Evolutionary conservation across 164 flowering plant species (phyloP), one percentile per base, ranked within the genome.

Genomic region (Magnolia officinalis): DNA sequence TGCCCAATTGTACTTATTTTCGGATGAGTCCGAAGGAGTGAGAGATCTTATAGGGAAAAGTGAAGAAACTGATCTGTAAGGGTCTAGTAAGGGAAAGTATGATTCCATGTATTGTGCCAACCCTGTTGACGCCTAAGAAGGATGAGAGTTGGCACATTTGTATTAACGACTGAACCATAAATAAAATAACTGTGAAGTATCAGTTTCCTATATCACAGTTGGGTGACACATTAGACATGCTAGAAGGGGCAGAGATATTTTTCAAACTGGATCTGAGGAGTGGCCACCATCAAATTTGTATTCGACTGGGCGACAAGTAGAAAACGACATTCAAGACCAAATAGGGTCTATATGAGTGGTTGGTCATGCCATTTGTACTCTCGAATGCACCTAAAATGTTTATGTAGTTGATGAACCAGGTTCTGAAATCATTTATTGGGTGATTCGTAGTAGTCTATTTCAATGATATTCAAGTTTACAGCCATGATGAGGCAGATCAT

Each of bases 341-440:
- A 7, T 4, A n/a, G 51, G 45, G 73, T 21, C 26, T 71, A 31
- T 23, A 71, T 2, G 45, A 71, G 11, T 9, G 73, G 37, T 37
- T 71, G 2, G 26, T 18, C 9, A 31, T 21, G 37, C 73, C 21
- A 37, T 21, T 8, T 61, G 16, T 6, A 6, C 6, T 67, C 14
- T 67, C 37, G 8, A 67, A 23, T 23, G 71, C 24, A 1, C 71
- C 71, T 5, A 75, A 63, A 14, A 76, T 58, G 0, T 76, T 76
- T 11, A 76, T 68, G 51, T 0, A 67, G 9, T 7, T 76, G 8
- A 76, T 70, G 72, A 69, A 52, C 8, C 72, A 70, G 2, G 24
- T 76, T 4, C 26, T 76, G 24, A 2, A 59, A 45, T 66, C 67
- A 11, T 59, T 76, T 9, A 23, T 69, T 29, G 78, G 67, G 8